Conservation (phyloP, 2,329 filamentous ascomycete genomes). For the Claviceps cyperi region DNA sequence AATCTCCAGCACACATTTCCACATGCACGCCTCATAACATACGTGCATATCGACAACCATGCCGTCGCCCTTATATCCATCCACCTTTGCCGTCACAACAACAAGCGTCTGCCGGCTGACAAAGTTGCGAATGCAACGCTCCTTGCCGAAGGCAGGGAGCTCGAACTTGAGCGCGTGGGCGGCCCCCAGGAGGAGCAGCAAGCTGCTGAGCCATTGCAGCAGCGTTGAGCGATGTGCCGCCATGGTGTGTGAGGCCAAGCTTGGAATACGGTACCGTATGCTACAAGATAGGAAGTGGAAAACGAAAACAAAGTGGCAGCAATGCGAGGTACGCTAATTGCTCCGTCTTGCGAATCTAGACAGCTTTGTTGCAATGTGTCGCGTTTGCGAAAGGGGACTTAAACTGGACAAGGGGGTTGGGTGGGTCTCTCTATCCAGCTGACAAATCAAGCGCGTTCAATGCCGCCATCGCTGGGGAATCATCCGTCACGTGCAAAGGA, state of each 20-base stretch:
- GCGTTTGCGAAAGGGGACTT: constrained; percentile 1
- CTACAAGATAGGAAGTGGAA: background rate
- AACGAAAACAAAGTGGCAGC: background rate
- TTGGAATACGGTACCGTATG: no score
- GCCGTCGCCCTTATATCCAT: constrained; percentile 79
- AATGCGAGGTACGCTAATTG: background rate
- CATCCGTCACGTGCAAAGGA: background rate
- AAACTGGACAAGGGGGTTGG: background rate
- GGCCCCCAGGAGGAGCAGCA: constrained; percentile 39
- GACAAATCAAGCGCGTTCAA: background rate
- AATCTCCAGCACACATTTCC: background rate
- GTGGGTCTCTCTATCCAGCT: background rate
- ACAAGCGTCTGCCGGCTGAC: constrained; percentile 84
- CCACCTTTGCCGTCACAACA: constrained; percentile 80
- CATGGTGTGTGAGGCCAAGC: constrained; percentile 21
- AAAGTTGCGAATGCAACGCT: constrained; percentile 94
- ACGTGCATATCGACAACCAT: constrained; percentile 92
- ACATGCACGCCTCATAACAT: constrained; percentile 17
- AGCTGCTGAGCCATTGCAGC: constrained; percentile 44
- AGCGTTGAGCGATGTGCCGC: constrained; percentile 36
- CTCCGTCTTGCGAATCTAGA: background rate
- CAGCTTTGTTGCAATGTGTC: constrained; percentile 5
- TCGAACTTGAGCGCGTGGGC: constrained; percentile 82
- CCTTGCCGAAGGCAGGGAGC: constrained; percentile 56
- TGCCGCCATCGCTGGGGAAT: background rate